Percentiles rank a stretch among this genome's conserved stretches.
Evolutionary conservation across 108 stramenopile genomes (phyloP).

Genomic region (Schizochytrium sp.): DNA sequence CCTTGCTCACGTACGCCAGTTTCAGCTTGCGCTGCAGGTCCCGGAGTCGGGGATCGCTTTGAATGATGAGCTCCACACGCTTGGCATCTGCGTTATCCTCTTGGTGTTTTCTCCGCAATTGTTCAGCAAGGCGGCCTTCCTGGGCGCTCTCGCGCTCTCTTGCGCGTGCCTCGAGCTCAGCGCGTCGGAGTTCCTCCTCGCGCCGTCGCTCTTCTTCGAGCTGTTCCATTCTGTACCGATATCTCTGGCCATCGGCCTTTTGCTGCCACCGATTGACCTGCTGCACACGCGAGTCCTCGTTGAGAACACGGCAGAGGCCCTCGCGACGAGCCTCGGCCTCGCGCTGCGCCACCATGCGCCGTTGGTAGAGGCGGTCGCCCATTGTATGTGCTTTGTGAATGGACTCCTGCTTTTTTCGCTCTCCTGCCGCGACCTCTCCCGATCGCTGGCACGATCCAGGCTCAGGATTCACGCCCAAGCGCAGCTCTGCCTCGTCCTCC

Average conservation of each 20-base stretch:
- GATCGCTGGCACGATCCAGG: background rate
- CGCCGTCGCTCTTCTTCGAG: slow-evolving; percentile 15
- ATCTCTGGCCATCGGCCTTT: background rate
- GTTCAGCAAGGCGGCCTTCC: background rate
- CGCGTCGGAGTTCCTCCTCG: background rate
- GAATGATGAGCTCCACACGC: slow-evolving; percentile 13
- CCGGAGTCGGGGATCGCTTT: background rate
- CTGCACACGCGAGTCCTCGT: slow-evolving; percentile 15
- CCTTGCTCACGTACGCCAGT: background rate
- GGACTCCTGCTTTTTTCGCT: background rate
- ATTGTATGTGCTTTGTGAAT: background rate
- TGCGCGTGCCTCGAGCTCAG: background rate
- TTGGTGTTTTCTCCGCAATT: background rate
- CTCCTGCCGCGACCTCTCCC: background rate
- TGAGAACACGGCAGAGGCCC: background rate
- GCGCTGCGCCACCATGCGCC: slow-evolving; percentile 15
- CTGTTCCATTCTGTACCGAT: background rate
- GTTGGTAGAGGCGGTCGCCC: background rate
- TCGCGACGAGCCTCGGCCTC: slow-evolving; percentile 3
- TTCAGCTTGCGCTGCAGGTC: slow-evolving; percentile 13
- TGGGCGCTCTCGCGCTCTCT: background rate
- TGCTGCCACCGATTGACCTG: slow-evolving; percentile 4
- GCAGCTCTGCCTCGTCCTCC: no score
- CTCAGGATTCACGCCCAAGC: no score
- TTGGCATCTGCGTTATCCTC: slow-evolving; percentile 5